Evolutionary conservation across 805 yeast genomes (phyloP), one percentile per base, ranked within the genome.

Genomic region (Pichia californica): DNA sequence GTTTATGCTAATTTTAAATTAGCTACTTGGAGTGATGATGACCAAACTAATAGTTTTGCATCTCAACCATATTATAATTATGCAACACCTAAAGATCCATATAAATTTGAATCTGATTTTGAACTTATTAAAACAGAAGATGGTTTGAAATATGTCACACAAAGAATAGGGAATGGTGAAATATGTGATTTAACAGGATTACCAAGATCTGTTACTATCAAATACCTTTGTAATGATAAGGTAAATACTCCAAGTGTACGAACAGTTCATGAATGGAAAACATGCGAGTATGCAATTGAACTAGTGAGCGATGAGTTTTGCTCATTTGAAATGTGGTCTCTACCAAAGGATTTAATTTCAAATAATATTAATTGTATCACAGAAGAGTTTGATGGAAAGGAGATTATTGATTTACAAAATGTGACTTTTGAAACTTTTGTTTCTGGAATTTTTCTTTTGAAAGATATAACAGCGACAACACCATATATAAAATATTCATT

Each of bases 171-270:
- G 6, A 54, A 55, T 34, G 69, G 69, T 5, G 50, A 56, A 2
- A 45, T 52, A 2, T 65, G 69, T 51, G 69, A 65, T 43, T 38
- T 63, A 27, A 65, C 68, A 3, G 56, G 57, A 2, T 43, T 44
- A n/a, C 58, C 56, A 19, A 46, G 69, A 36, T 36, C 51, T 4
- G 52, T 59, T 2, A 49, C 49, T 1, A 49, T 64, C 16, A 50
- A 53, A 15, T 64, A 63, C 36, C 43, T 46, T 5, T 65, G 68
- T 37, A 58, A 53, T 36, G 41, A 45, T 3, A 33, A 51, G 11
- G 32, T 41, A 2, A 14, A 28, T 3, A 1, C 10, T 1, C 60
- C 66, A 4, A 21, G n/a, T 13, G 45, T 63, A n/a, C 42, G 43
- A 7, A 38, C 41, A 7, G 49, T 61, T 7, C 45, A 51, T 14